These are phyloP conservation scores for Dactylellina cionopaga DNA, from an alignment of 2,329 filamentous ascomycete species.

Conservation along the genomic window DNA sequence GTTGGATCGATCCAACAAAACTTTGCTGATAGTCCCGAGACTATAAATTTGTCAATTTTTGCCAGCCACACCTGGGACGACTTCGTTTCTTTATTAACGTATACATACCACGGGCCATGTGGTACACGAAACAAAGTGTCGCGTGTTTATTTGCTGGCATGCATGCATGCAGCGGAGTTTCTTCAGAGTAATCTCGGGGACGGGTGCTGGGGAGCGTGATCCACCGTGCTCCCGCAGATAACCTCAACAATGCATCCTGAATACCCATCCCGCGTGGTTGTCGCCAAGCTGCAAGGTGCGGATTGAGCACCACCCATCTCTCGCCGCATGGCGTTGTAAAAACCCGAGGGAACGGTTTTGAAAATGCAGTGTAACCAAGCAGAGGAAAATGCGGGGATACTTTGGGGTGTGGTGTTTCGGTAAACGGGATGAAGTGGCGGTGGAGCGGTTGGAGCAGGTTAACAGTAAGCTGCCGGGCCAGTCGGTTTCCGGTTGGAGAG, in stretches of 20 bases:
- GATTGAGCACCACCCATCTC: too few relatives aligned
- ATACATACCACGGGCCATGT: not conserved
- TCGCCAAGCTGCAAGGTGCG: too few relatives aligned
- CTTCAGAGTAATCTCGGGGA: not conserved
- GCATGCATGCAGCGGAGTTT: not conserved
- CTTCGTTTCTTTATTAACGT: conserved; percentile 2
- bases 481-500: not conserved
- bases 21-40: too few relatives aligned
- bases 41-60: too few relatives aligned
- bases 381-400: conserved; percentile 8
- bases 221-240: too few relatives aligned
- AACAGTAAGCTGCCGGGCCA: not conserved
- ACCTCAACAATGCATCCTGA: too few relatives aligned
- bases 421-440: conserved; percentile 16
- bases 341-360: conserved; percentile 13
- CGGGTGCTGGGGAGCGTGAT: not conserved
- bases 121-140: conserved; percentile 46
- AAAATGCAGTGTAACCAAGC: conserved; percentile 29
- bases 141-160: conserved; percentile 44
- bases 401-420: not conserved
- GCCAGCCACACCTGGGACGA: too few relatives aligned
- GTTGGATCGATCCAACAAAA: too few relatives aligned
- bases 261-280: too few relatives aligned
- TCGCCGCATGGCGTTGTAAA: conserved; percentile 1
- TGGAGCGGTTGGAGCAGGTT: not conserved